Evolutionary conservation across 202 grass and related monocot genomes (phyloP), one percentile per base, ranked within the genome.

Genomic region (Musa balbisiana): DNA sequence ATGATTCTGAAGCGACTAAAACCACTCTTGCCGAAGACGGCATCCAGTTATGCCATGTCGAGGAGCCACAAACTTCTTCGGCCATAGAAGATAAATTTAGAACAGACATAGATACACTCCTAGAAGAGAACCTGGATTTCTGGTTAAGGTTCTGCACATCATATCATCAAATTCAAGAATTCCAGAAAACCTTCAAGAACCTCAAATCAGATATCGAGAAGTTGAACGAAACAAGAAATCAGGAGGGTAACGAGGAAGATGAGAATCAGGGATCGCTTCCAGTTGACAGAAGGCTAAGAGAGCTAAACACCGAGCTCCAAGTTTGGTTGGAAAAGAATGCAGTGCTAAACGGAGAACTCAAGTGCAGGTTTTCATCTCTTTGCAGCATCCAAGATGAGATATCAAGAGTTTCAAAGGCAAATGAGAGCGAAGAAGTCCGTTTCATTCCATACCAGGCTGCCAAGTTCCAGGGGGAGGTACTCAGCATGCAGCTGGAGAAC

Each of bases 401-500:
- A 83, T 87, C 89, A 55, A 92, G 84, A 74, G 84, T 90, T 9
- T 78, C 94, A 62, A 75, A 79, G 1, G 56, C 55, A 63, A 78
- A 55, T 71, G 84, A 83, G 79, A 25, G 23, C 13, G 79, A 82
- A 53, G 83, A 89, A 62, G 82, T 83, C 73, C 85, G 87, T 20
- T 92, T 94, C 77, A 90, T 72, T 9, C 82, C 85, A 62, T 90
- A 85, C 51, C 85, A 94, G 81, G 88, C 87, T 83, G 95, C 91
- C 2, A 98, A 98, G 67, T 94, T 94, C 73, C 88, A 98, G 74
- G 95, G 95, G 66, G 95, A 98, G 79, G 84, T 98, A 11, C 85
- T 87, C 77, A 92, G 87, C 83, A 98, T 94, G 95, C 84, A 98
- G 74, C 91, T 92, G 81, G 95, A 98, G 64, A 94, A 98, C 64